Evolutionary conservation across 306 rosid species (phyloP).

Genomic region (Acacia acuminata): DNA sequence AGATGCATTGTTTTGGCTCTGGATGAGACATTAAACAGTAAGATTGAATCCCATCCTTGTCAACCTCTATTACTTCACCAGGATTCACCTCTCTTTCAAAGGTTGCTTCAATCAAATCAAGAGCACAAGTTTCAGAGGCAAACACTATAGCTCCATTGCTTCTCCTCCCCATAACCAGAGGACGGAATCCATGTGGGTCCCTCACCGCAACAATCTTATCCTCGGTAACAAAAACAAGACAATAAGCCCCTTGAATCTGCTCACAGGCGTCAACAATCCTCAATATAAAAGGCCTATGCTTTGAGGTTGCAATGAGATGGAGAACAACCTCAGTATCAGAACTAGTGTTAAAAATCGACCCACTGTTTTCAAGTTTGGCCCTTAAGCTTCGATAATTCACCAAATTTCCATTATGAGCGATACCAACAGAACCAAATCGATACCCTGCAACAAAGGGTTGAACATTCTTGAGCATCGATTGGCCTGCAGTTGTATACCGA

Average conservation of each 20-base stretch:
- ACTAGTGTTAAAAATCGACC: conserved; percentile 81
- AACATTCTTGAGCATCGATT: conserved; percentile 79
- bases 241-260: conserved; percentile 77
- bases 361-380: conserved; percentile 62
- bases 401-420: conserved; percentile 88
- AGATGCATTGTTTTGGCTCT: conserved; percentile 69
- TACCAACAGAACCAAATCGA: conserved; percentile 84
- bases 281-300: conserved; percentile 64
- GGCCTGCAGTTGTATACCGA: conserved; percentile 83
- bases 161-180: conserved; percentile 84
- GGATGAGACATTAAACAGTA: conserved; percentile 77
- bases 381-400: conserved; percentile 73
- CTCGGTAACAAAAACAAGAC: conserved; percentile 72
- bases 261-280: conserved; percentile 88
- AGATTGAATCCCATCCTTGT: conserved; percentile 64
- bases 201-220: conserved; percentile 85
- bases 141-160: conserved; percentile 75
- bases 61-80: conserved; percentile 76
- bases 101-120: conserved; percentile 73
- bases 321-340: conserved; percentile 93
- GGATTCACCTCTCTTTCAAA: conserved; percentile 82
- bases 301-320: conserved; percentile 87
- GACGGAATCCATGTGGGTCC: conserved; percentile 76
- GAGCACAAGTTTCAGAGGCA: conserved; percentile 88
- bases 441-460: conserved; percentile 91